Base-by-base conservation (phyloP, 805 yeast species). In the Yamadazyma philogaea region DNA sequence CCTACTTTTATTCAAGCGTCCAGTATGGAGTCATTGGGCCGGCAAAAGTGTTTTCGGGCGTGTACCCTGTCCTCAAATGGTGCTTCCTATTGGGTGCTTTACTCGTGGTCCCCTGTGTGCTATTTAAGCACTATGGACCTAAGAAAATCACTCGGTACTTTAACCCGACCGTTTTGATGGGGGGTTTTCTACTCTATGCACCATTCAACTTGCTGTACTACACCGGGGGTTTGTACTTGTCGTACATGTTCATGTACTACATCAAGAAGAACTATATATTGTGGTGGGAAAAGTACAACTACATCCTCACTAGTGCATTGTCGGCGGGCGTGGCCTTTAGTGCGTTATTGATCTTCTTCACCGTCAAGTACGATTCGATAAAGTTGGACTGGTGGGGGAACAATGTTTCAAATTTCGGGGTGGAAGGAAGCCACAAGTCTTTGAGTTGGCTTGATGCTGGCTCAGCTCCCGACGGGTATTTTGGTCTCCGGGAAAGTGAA, bases 201-300 rank as follows among this genome's bases (percentile, higher is more conserved):
- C 82, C 82, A n/a, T 77, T 71, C 51, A 76, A 76, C 53, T 52
- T 78, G 42, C 63, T 67, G 60, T 68, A 66, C 50, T 64, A 61
- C 27, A 87, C 89, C 0, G 81, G 82, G 8, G 81, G 87, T 41
- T 74, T 85, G 52, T 71, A 71, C 52, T 44, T 77, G 31, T 84
- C 86, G 4, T 72, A 71, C 48, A 39, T 70, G 4, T 83, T 82
- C 64, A 79, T 79, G 65, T 79, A 72, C 60, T 68, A 69, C 52
- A 61, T 80, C 51, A 72, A 75, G 50, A 63, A 67, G 45, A 63
- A 68, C 51, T 75, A 75, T 57, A 55, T 72, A 36, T 58, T 68
- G 17, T 75, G 84, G 85, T 83, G 85, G 89, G 81, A 82, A 31
- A 83, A 82, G 59, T 84, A 84, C 59, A 82, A 82, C 57, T 82